Percentiles rank a stretch among this genome's conserved stretches.
phyloP scores from a whole-genome alignment of 768 basidiomycete species.

The Naganishia friedmannii region DNA sequence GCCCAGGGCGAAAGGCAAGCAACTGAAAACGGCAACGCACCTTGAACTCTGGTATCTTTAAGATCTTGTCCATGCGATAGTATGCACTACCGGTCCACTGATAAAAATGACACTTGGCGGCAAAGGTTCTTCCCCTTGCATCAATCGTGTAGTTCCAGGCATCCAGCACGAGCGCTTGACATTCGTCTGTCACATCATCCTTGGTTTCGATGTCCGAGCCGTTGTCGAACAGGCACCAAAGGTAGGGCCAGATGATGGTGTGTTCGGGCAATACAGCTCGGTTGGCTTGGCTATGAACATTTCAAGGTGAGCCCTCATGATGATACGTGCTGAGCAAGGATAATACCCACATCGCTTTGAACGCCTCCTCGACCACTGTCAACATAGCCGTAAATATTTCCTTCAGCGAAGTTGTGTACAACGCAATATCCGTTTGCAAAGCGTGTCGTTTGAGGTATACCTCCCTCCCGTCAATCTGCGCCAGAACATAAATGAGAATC shows the following conservation, averaged over 20 bases:
- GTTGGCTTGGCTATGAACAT: neutral
- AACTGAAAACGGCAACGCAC: neutral
- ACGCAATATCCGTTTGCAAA: neutral
- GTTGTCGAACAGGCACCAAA: neutral
- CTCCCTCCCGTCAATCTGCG: neutral
- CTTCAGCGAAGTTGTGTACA: neutral
- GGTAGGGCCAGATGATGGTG: neutral
- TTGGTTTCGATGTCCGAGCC: neutral
- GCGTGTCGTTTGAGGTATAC: neutral
- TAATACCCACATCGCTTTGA: neutral
- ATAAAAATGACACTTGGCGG: neutral
- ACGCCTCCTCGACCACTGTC: neutral
- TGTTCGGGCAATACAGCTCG: neutral
- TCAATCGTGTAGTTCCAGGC: slow-evolving; percentile 4
- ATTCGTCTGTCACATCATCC: neutral
- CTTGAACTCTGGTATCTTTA: neutral
- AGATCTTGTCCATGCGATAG: neutral
- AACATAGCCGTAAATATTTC: neutral
- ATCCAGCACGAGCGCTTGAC: neutral
- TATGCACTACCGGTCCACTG: neutral
- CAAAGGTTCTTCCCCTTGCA: neutral
- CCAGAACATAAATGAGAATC: neutral
- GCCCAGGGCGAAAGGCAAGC: neutral
- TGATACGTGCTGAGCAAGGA: too few species aligned
- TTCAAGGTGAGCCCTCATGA: neutral